Evolutionary conservation across 306 rosid genomes (phyloP).

Genomic region (Elaeagnus macrophylla): DNA sequence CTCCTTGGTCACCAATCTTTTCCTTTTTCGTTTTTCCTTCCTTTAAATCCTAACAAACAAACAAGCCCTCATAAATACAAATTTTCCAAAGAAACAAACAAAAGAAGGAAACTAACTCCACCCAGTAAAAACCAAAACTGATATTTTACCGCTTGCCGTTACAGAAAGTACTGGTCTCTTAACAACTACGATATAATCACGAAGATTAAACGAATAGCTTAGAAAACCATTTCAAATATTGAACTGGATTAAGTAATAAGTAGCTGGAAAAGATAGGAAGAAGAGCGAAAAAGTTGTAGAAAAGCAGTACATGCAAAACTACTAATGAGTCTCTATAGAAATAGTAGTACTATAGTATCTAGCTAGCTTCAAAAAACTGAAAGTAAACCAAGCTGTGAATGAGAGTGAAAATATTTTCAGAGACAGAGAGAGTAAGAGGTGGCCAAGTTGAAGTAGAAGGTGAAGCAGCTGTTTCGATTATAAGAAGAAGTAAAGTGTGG

Average conservation of each 20-base stretch:
- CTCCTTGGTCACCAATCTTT: neutral
- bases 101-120: conserved; percentile 16
- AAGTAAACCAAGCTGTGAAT: too few relatives aligned
- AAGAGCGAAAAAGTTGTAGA: too few relatives aligned
- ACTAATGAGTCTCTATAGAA: neutral
- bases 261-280: too few relatives aligned
- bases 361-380: too few relatives aligned
- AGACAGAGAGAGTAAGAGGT: too few relatives aligned
- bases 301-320: neutral
- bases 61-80: neutral
- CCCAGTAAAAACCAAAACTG: conserved; percentile 24
- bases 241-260: neutral
- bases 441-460: too few relatives aligned
- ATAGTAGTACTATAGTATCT: too few relatives aligned
- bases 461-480: too few relatives aligned
- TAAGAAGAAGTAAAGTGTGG: too few relatives aligned
- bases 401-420: too few relatives aligned
- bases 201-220: conserved; percentile 5
- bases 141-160: conserved; percentile 24
- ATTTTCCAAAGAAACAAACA: conserved; percentile 26
- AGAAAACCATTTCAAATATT: too few relatives aligned
- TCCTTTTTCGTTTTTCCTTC: neutral
- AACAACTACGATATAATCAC: conserved; percentile 21
- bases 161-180: conserved; percentile 5
- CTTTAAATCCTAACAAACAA: neutral